phyloP scores from a whole-genome alignment of 257 asterid genomes.

The Avicennia marina region DNA sequence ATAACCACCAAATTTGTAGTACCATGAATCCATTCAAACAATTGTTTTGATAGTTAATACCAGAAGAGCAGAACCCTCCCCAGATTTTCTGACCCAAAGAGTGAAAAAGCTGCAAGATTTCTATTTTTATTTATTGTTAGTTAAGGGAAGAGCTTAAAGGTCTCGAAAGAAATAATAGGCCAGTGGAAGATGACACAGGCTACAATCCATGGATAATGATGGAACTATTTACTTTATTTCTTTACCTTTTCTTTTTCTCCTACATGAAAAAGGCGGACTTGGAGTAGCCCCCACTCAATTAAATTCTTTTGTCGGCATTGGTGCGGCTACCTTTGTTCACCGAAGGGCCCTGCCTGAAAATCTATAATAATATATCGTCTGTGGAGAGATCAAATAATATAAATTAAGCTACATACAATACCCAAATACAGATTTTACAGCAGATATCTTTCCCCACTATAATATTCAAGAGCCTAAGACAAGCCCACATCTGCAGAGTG shows the following conservation, averaged over 20 bases:
- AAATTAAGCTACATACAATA: too few species aligned
- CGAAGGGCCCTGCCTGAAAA: neutral
- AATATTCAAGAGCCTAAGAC: too few species aligned
- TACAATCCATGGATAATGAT: slow-evolving; percentile 29
- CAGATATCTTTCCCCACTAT: too few species aligned
- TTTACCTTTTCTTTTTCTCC: slow-evolving; percentile 5
- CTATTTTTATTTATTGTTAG: slow-evolving; percentile 3
- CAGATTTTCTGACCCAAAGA: slow-evolving; percentile 26
- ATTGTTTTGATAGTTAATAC: slow-evolving; percentile 1
- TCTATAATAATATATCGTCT: too few species aligned
- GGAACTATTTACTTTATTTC: neutral
- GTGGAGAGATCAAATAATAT: too few species aligned
- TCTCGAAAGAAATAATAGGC: neutral
- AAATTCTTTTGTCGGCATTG: slow-evolving; percentile 31
- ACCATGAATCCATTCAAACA: neutral
- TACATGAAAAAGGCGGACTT: slow-evolving; percentile 25
- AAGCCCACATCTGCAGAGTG: too few species aligned
- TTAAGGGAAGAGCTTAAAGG: slow-evolving; percentile 7
- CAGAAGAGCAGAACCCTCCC: slow-evolving; percentile 13
- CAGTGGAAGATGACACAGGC: slow-evolving; percentile 17
- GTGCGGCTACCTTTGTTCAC: slow-evolving; percentile 19
- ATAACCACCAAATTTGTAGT: slow-evolving; percentile 12
- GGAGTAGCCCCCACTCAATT: slow-evolving; percentile 27
- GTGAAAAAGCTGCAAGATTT: slow-evolving; percentile 21
- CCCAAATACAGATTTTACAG: too few species aligned